These are phyloP conservation scores for Lotus japonicus DNA, from an alignment of 306 rosid genomes.

Conservation along the genomic window DNA sequence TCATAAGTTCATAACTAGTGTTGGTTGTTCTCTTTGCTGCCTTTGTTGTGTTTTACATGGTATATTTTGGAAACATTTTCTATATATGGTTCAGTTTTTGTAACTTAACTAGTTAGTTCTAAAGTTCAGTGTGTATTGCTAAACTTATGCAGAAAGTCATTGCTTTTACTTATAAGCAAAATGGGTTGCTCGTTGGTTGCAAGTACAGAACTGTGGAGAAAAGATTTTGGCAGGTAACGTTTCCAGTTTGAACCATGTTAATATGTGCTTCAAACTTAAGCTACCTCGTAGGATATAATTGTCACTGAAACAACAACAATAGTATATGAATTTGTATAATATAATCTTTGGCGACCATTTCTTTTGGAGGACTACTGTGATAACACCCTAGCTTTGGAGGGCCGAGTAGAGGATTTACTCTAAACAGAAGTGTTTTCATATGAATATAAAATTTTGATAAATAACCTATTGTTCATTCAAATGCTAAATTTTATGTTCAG, in stretches of 20 bases:
- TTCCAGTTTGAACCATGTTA: slow-evolving; percentile 5
- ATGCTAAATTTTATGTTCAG: slow-evolving; percentile 41
- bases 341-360: too few relatives aligned
- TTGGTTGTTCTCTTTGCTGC: background rate
- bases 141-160: slow-evolving; percentile 46
- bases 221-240: slow-evolving; percentile 83
- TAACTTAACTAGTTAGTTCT: slow-evolving; percentile 5
- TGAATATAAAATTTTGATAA: slow-evolving; percentile 7
- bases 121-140: background rate
- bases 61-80: background rate
- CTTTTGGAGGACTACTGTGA: background rate
- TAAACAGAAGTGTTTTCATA: background rate
- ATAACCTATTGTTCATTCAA: slow-evolving; percentile 9
- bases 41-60: background rate
- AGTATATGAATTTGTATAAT: too few relatives aligned
- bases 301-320: background rate
- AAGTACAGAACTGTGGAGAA: slow-evolving; percentile 65
- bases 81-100: background rate
- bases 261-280: slow-evolving; percentile 14
- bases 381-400: background rate
- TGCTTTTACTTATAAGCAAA: slow-evolving; percentile 73
- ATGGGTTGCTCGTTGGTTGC: slow-evolving; percentile 77
- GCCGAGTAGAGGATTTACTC: background rate
- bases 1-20: background rate
- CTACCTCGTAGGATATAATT: background rate